A percentile compares a stretch with the other conserved stretches of the same genome.
Evolutionary conservation across 2,329 filamentous ascomycete genomes (phyloP).

Genomic region (Hypoxylon sp.): DNA sequence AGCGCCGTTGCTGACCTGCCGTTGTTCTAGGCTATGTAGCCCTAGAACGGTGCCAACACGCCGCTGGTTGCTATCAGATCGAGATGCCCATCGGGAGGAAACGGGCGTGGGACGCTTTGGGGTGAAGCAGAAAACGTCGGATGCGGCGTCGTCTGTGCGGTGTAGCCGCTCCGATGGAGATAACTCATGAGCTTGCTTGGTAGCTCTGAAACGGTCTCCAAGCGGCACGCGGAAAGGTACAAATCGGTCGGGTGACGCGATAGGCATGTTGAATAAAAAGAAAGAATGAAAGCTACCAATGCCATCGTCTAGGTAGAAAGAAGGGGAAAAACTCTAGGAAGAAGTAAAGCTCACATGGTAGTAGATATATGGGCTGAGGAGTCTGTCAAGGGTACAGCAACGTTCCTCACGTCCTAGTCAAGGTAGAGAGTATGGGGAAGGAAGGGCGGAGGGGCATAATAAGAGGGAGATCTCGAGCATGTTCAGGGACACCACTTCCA

Average conservation of each 20-base stretch:
- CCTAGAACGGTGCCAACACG: slow-evolving; percentile 52
- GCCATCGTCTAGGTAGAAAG: slow-evolving; percentile 46
- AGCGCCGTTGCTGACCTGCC: slow-evolving; percentile 75
- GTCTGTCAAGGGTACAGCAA: slow-evolving; percentile 5
- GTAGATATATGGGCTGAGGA: slow-evolving; percentile 9
- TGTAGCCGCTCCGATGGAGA: slow-evolving; percentile 62
- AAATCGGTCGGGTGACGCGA: slow-evolving; percentile 63
- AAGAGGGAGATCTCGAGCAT: background rate
- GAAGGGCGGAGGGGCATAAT: background rate
- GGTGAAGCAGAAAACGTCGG: slow-evolving; percentile 61
- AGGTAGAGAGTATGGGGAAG: slow-evolving; percentile 4
- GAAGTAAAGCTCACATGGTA: background rate
- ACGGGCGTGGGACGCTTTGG: slow-evolving; percentile 52
- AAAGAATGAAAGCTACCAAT: slow-evolving; percentile 51
- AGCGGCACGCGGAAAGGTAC: slow-evolving; percentile 61
- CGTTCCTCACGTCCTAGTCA: slow-evolving; percentile 10
- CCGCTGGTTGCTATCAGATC: slow-evolving; percentile 51
- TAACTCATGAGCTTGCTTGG: slow-evolving; percentile 60
- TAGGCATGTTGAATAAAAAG: slow-evolving; percentile 50
- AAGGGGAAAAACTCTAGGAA: slow-evolving; percentile 35
- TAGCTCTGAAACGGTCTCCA: slow-evolving; percentile 63
- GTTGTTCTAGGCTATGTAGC: slow-evolving; percentile 53
- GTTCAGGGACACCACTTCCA: slow-evolving; percentile 8
- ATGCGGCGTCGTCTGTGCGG: slow-evolving; percentile 59
- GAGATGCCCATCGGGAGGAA: slow-evolving; percentile 47